A percentile compares a stretch with the other conserved stretches of the same genome.
phyloP scores from a whole-genome alignment of 2,329 filamentous ascomycete genomes.

The Scopulariopsis brevicaulis region DNA sequence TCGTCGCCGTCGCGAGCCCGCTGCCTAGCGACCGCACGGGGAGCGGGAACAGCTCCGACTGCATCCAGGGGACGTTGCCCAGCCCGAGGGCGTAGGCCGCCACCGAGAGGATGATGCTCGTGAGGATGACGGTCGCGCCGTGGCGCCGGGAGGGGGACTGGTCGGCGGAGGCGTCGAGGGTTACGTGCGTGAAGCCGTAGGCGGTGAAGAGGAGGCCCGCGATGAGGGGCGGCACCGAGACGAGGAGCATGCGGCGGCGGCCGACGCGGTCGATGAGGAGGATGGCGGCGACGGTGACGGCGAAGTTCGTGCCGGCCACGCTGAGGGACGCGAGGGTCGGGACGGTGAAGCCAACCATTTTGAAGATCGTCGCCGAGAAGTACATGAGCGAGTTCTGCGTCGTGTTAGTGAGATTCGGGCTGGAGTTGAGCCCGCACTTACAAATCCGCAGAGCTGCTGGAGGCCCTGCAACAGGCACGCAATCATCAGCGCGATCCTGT shows the following conservation, averaged over 20 bases:
- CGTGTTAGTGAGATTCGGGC: not conserved
- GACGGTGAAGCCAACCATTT: constrained; percentile 63
- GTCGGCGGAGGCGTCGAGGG: constrained; percentile 19
- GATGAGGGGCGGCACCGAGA: constrained; percentile 77
- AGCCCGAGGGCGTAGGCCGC: constrained; percentile 77
- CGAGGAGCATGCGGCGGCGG: constrained; percentile 67
- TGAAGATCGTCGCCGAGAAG: constrained; percentile 75
- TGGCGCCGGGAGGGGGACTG: constrained; percentile 8
- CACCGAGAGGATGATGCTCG: constrained; percentile 73
- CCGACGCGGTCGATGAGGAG: constrained; percentile 70
- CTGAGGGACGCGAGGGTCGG: constrained; percentile 72
- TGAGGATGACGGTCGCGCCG: constrained; percentile 45
- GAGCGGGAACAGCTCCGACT: constrained; percentile 81
- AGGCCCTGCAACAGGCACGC: constrained; percentile 78
- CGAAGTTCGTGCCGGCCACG: constrained; percentile 73
- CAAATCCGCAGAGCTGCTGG: constrained; percentile 81
- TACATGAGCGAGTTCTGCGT: constrained; percentile 82
- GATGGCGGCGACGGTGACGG: constrained; percentile 67
- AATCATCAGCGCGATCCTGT: constrained; percentile 67
- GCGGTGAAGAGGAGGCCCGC: constrained; percentile 60
- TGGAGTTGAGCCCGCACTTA: constrained; percentile 23
- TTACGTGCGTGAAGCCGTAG: constrained; percentile 58
- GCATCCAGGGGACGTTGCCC: constrained; percentile 93
- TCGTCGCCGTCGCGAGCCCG: constrained; percentile 66
- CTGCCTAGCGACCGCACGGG: constrained; percentile 62